A percentile compares a stretch with the other conserved stretches of the same genome.
Evolutionary conservation across 2,329 filamentous ascomycete species (phyloP).

Genomic region (Aspergillus intermedius): DNA sequence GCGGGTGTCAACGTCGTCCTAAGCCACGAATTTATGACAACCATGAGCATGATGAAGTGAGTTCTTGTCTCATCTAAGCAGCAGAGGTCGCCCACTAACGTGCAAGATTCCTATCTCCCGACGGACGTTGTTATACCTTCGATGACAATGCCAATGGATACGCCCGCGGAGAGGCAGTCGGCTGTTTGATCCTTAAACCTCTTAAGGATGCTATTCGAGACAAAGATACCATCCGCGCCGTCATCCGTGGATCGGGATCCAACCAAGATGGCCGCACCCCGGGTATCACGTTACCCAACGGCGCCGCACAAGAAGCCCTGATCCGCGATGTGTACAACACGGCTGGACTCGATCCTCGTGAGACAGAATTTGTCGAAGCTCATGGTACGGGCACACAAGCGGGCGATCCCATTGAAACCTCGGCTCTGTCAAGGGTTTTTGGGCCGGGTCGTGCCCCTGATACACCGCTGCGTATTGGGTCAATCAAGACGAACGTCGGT

Average conservation of each 20-base stretch:
- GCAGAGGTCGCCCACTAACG: background rate
- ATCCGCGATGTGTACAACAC: constrained; percentile 26
- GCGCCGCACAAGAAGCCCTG: constrained; percentile 27
- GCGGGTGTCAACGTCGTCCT: constrained; percentile 21
- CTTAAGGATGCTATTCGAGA: constrained; percentile 37
- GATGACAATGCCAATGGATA: constrained; percentile 42
- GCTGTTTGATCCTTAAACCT: constrained; percentile 37
- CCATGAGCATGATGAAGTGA: constrained; percentile 17
- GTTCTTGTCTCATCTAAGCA: background rate
- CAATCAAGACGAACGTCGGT: constrained; percentile 19
- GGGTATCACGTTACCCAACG: constrained; percentile 41
- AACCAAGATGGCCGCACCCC: constrained; percentile 43
- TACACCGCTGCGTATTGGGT: constrained; percentile 14
- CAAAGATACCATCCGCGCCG: constrained; percentile 37
- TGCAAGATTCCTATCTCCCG: constrained; percentile 20
- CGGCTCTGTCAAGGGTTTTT: constrained; percentile 23
- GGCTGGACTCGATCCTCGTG: constrained; percentile 18
- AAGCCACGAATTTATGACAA: constrained; percentile 22
- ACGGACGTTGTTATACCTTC: constrained; percentile 26
- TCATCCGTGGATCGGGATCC: constrained; percentile 37
- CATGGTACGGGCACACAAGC: constrained; percentile 30
- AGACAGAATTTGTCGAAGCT: constrained; percentile 22
- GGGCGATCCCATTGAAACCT: constrained; percentile 28
- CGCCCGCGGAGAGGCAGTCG: constrained; percentile 42
- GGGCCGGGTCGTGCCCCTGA: constrained; percentile 9